These are phyloP conservation scores for Suhomyces ambrosiae DNA, from an alignment of 1,139 yeast genomes.

Conservation along the genomic window DNA sequence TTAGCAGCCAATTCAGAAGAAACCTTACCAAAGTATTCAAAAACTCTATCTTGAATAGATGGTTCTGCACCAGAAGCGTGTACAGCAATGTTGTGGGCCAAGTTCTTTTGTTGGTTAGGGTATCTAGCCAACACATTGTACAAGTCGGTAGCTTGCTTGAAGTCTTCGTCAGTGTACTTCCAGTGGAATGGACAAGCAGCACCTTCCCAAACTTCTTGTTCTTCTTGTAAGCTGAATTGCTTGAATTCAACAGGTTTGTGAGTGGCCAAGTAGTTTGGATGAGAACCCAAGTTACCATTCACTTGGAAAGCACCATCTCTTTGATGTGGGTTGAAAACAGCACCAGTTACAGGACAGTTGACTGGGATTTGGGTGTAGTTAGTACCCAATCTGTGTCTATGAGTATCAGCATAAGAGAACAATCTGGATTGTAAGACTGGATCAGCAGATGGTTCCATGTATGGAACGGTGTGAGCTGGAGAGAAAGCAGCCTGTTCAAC, in stretches of 20 bases:
- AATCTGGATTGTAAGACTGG: conserved; percentile 85
- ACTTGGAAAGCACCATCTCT: conserved; percentile 89
- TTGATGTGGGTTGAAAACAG: conserved; percentile 59
- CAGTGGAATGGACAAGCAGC: conserved; percentile 89
- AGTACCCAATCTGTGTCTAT: conserved; percentile 61
- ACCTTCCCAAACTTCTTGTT: conserved; percentile 87
- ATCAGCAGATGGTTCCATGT: conserved; percentile 82
- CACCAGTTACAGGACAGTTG: conserved; percentile 60
- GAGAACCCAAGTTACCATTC: conserved; percentile 81
- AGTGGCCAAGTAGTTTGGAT: conserved; percentile 77
- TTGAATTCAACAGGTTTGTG: conserved; percentile 57
- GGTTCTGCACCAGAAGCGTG: conserved; percentile 74
- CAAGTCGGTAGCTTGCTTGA: conserved; percentile 68
- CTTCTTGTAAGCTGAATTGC: conserved; percentile 46
- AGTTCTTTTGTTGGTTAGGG: conserved; percentile 77
- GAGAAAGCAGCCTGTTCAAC: conserved; percentile 83
- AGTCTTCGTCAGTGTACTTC: conserved; percentile 72
- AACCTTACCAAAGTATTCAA: conserved; percentile 76
- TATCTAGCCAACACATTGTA: conserved; percentile 73
- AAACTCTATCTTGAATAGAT: conserved; percentile 76
- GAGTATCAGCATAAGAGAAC: conserved; percentile 86
- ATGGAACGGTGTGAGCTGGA: conserved; percentile 84
- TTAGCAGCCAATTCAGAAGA: conserved; percentile 58
- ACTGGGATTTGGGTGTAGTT: conserved; percentile 77
- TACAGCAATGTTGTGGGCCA: conserved; percentile 81